These are phyloP conservation scores for Candida sojae DNA, from an alignment of 1,139 yeast genomes.

Conservation along the genomic window DNA sequence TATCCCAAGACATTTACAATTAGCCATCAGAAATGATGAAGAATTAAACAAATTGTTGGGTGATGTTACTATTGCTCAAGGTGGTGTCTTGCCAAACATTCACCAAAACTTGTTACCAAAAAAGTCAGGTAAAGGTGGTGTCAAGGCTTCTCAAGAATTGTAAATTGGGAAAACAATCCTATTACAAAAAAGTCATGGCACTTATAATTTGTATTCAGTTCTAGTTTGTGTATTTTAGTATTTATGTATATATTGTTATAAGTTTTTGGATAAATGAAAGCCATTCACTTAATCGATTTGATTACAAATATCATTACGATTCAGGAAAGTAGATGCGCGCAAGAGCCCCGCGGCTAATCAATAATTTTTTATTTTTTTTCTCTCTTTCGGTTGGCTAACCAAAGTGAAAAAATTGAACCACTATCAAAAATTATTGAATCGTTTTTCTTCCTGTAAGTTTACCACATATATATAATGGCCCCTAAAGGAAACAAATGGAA, in stretches of 20 bases:
- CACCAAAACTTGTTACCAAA: slow-evolving; percentile 95
- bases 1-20: slow-evolving; percentile 97
- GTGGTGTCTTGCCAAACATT: slow-evolving; percentile 97
- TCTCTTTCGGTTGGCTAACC: too few relatives aligned
- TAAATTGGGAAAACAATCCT: background rate
- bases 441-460: background rate
- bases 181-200: too few relatives aligned
- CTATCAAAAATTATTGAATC: background rate
- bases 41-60: slow-evolving; percentile 82
- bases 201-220: background rate
- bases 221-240: background rate
- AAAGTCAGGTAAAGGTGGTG: slow-evolving; percentile 74
- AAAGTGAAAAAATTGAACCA: slow-evolving; percentile 4
- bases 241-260: background rate
- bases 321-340: too few relatives aligned
- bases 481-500: slow-evolving; percentile 11
- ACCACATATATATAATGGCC: background rate
- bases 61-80: slow-evolving; percentile 79
- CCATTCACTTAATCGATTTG: too few relatives aligned
- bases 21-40: slow-evolving; percentile 98
- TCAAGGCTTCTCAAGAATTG: slow-evolving; percentile 81
- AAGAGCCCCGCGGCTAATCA: too few relatives aligned
- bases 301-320: too few relatives aligned
- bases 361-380: too few relatives aligned
- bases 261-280: background rate